A percentile compares a stretch with the other conserved stretches of the same genome.
These are phyloP conservation scores for Austroboletus eburneus DNA, from an alignment of 768 basidiomycete species.

Conservation along the genomic window DNA sequence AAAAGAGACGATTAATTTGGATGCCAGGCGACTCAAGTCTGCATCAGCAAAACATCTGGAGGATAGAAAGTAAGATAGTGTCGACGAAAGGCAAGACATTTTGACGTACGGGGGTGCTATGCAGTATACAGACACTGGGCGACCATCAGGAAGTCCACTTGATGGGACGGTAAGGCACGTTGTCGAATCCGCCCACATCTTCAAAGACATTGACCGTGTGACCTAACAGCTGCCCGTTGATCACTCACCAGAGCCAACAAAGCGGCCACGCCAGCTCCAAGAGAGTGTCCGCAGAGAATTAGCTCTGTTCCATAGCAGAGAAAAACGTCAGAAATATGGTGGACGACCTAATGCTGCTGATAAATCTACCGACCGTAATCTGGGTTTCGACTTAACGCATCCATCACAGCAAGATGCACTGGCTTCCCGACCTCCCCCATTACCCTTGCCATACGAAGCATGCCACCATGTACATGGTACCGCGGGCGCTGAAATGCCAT, in stretches of 20 bases:
- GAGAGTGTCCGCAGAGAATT: constrained; percentile 77
- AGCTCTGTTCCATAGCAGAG: constrained; percentile 42
- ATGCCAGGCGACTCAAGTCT: constrained; percentile 53
- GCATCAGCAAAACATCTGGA: constrained; percentile 60
- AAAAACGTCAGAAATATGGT: not conserved
- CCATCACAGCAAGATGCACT: constrained; percentile 68
- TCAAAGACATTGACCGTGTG: not conserved
- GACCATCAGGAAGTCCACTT: constrained; percentile 64
- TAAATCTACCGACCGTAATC: constrained; percentile 56
- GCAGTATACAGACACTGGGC: constrained; percentile 70
- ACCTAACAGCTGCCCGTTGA: not conserved
- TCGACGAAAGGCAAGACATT: not conserved
- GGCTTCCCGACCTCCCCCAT: constrained; percentile 79
- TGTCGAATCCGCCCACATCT: constrained; percentile 86
- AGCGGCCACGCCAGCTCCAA: constrained; percentile 78
- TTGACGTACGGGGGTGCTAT: constrained; percentile 71
- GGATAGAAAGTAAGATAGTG: not conserved
- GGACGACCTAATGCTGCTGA: not conserved
- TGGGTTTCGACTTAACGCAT: constrained; percentile 64
- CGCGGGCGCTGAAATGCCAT: constrained; percentile 20
- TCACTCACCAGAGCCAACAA: constrained; percentile 64
- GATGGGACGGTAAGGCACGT: constrained; percentile 66
- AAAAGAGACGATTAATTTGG: constrained; percentile 68
- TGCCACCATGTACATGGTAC: constrained; percentile 77
- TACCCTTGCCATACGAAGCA: constrained; percentile 70